A percentile compares a stretch with the other conserved stretches of the same genome.
Conservation (phyloP, 495 filamentous ascomycete species). For the Durotheca rogersii region DNA sequence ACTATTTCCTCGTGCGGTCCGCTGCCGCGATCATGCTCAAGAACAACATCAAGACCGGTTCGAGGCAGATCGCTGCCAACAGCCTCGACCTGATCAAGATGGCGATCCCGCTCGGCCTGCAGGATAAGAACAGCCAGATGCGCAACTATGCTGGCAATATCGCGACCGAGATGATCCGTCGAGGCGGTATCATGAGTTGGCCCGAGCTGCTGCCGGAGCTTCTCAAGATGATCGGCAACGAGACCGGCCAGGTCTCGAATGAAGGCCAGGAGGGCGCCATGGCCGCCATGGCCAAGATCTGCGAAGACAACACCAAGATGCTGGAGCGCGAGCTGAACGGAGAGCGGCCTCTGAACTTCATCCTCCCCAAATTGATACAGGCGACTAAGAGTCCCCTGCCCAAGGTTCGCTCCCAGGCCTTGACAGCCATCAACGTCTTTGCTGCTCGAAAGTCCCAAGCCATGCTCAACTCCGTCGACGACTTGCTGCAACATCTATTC, state of each 20-base stretch:
- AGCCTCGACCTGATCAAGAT: constrained; percentile 76
- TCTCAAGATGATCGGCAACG: constrained; percentile 71
- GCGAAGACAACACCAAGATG: constrained; percentile 88
- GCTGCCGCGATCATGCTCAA: constrained; percentile 93
- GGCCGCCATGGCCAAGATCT: constrained; percentile 89
- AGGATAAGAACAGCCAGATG: constrained; percentile 79
- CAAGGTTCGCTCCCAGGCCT: constrained; percentile 74
- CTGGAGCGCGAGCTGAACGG: constrained; percentile 84
- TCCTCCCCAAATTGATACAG: constrained; percentile 87
- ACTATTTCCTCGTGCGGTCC: constrained; percentile 75
- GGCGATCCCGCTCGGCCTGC: constrained; percentile 71
- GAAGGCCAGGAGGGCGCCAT: constrained; percentile 90
- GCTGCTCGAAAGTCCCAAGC: constrained; percentile 76
- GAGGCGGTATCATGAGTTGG: constrained; percentile 86
- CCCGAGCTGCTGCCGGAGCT: constrained; percentile 84
- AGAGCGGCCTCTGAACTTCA: constrained; percentile 79
- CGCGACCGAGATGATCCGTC: constrained; percentile 87
- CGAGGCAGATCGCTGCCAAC: constrained; percentile 66
- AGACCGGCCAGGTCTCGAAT: constrained; percentile 61
- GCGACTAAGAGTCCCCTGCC: constrained; percentile 72
- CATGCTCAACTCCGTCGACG: constrained; percentile 72
- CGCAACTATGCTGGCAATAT: constrained; percentile 88
- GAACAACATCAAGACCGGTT: constrained; percentile 76
- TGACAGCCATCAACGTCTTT: constrained; percentile 88
- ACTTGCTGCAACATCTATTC: constrained; percentile 79